Evolutionary conservation across 495 filamentous ascomycete species (phyloP), one percentile per base, ranked within the genome.

Genomic region (Aspergillus leporis): DNA sequence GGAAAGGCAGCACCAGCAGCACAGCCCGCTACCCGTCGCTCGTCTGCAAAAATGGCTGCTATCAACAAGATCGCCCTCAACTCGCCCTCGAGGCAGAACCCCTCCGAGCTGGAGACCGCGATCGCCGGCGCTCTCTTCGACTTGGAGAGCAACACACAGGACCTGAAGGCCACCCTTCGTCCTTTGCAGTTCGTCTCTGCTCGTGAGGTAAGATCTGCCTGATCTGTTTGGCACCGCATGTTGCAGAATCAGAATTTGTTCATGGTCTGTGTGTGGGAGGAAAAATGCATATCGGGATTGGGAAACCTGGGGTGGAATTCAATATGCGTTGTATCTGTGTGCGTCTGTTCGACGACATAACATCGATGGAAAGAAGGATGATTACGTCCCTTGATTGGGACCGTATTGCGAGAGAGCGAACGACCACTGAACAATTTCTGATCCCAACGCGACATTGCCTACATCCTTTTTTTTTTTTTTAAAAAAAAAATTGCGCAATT

Each of bases 61-160:
- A 81, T 94, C 77, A 93, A 93, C 88, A 98, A 98, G 91, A 98
- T 98, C 78, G 92, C 93, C 74, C 78, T 86, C 67, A 98, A 92
- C 85, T 96, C 91, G 84, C 89, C 93, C 47, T 97, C 93, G 74
- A 87, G 92, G 81, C 83, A 88, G 75, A 91, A 86, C 77, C 94
- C 94, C 63, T 94, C 91, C 60, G 94, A 98, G 85, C 85, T 97
- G 66, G 94, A 98, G 90, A 86, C 82, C 72, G 89, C 76, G 81
- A 94, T 98, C 74, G 93, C 94, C 73, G 87, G 85, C 78, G 94
- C 93, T 80, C 89, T 98, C 62, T 95, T 88, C 82, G 94, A 98
- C 67, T 87, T 98, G 74, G 94, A 98, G 90, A 90, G 86, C 82
- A 96, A 96, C 86, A 96, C 92, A 72, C 79, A 90, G 73, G 94